A percentile compares a stretch with the other conserved stretches of the same genome.
These are phyloP conservation scores for Lotus japonicus DNA, from an alignment of 306 rosid genomes.

Conservation along the genomic window DNA sequence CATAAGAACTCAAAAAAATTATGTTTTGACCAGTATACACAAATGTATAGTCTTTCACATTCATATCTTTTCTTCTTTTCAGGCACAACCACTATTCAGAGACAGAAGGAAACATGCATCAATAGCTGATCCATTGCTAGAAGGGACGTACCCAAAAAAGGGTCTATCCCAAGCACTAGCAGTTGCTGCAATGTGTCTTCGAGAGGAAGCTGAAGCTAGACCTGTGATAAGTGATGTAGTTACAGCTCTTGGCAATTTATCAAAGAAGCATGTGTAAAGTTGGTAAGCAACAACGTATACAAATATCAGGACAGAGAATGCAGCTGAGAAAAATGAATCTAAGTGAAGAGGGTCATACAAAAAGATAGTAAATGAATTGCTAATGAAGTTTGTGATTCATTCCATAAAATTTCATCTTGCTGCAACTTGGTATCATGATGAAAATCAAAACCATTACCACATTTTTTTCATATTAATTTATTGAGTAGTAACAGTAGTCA, in stretches of 20 bases:
- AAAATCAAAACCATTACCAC: neutral
- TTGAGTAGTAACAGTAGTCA: neutral
- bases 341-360: slow-evolving; percentile 10
- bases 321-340: slow-evolving; percentile 16
- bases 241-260: slow-evolving; percentile 59
- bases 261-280: slow-evolving; percentile 20
- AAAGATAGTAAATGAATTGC: neutral
- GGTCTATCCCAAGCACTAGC: slow-evolving; percentile 86
- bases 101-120: slow-evolving; percentile 56
- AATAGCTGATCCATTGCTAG: slow-evolving; percentile 65
- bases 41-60: neutral
- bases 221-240: slow-evolving; percentile 86
- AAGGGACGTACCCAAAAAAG: slow-evolving; percentile 57
- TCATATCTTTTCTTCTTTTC: slow-evolving; percentile 5
- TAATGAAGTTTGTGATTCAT: slow-evolving; percentile 13
- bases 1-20: neutral
- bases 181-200: slow-evolving; percentile 92
- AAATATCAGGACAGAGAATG: neutral
- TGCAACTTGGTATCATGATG: neutral
- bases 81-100: slow-evolving; percentile 80
- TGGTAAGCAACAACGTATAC: neutral
- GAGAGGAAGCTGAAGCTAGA: slow-evolving; percentile 61
- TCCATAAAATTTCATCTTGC: slow-evolving; percentile 4
- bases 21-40: neutral
- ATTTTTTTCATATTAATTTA: neutral